phyloP scores from a whole-genome alignment of 306 rosid species.

The Lathyrus aphaca region DNA sequence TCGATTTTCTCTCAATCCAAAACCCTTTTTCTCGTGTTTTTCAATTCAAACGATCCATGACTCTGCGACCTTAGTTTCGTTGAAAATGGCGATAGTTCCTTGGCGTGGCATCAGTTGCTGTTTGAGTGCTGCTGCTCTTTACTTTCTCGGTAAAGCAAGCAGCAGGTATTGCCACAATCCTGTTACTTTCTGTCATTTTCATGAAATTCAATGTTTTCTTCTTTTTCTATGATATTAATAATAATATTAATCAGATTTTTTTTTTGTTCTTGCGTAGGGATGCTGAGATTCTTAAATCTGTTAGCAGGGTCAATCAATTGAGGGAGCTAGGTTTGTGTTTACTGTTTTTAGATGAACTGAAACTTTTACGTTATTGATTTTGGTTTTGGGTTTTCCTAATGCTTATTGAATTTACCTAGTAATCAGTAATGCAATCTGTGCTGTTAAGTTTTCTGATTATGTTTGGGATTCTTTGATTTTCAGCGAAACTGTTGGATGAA shows the following conservation, averaged over 20 bases:
- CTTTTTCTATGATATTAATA: background rate
- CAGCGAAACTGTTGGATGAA: constrained; percentile 85
- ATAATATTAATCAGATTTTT: background rate
- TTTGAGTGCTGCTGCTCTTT: constrained; percentile 92
- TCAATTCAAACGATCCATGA: background rate
- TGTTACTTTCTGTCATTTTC: background rate
- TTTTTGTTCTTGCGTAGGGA: constrained; percentile 63
- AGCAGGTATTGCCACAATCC: constrained; percentile 59
- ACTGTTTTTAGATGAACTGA: constrained; percentile 18
- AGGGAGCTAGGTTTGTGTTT: constrained; percentile 76
- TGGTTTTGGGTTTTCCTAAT: constrained; percentile 5
- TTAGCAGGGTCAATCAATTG: constrained; percentile 78
- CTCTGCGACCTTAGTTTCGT: constrained; percentile 26
- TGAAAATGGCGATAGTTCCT: constrained; percentile 61
- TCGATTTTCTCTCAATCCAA: constrained; percentile 7
- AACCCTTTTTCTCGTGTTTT: constrained; percentile 12
- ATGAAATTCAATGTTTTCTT: background rate
- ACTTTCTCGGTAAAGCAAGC: constrained; percentile 94
- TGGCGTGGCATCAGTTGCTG: constrained; percentile 97
- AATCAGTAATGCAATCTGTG: constrained; percentile 27
- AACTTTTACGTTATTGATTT: background rate
- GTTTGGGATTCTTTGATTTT: constrained; percentile 39
- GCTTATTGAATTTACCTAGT: constrained; percentile 9
- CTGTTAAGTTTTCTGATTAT: constrained; percentile 32
- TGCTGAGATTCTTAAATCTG: constrained; percentile 79